Conservation (phyloP, 2,329 filamentous ascomycete species). For the Penicillium sp. region DNA sequence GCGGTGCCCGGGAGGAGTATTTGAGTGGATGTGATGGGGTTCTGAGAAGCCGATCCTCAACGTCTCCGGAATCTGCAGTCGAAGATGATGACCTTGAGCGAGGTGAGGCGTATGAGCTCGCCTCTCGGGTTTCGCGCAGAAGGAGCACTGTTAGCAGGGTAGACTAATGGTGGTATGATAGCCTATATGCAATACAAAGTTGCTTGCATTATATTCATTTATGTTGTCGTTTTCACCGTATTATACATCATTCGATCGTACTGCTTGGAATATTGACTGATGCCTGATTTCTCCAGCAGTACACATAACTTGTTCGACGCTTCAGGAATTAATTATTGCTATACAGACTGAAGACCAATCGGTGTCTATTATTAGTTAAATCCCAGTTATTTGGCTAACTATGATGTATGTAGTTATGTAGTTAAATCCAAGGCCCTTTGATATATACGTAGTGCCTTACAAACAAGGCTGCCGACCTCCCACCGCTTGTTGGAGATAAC, state of each 20-base stretch:
- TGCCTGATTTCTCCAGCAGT: not conserved
- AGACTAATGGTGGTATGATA: constrained; percentile 2
- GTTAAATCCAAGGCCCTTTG: not conserved
- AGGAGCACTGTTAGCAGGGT: constrained; percentile 28
- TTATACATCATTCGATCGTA: not conserved
- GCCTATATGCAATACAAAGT: not conserved
- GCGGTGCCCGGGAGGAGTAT: constrained; percentile 4
- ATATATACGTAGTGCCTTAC: not conserved
- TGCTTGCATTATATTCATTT: no score
- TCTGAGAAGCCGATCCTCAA: constrained; percentile 16
- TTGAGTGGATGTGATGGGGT: constrained; percentile 17
- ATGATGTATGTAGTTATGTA: not conserved
- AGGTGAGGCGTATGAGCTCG: constrained; percentile 41
- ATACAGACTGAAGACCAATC: not conserved
- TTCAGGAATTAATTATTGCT: not conserved
- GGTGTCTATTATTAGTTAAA: not conserved
- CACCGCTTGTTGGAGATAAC: constrained; percentile 30
- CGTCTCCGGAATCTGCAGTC: constrained; percentile 30
- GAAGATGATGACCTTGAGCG: constrained; percentile 41
- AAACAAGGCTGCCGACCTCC: not conserved
- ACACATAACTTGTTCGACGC: not conserved
- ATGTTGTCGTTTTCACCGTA: no score
- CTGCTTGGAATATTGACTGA: not conserved
- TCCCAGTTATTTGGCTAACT: not conserved
- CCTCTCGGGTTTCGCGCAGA: constrained; percentile 26